A percentile compares a stretch with the other conserved stretches of the same genome.
Evolutionary conservation across 2,329 filamentous ascomycete genomes (phyloP).

Genomic region (Aspergillus carbonarius): DNA sequence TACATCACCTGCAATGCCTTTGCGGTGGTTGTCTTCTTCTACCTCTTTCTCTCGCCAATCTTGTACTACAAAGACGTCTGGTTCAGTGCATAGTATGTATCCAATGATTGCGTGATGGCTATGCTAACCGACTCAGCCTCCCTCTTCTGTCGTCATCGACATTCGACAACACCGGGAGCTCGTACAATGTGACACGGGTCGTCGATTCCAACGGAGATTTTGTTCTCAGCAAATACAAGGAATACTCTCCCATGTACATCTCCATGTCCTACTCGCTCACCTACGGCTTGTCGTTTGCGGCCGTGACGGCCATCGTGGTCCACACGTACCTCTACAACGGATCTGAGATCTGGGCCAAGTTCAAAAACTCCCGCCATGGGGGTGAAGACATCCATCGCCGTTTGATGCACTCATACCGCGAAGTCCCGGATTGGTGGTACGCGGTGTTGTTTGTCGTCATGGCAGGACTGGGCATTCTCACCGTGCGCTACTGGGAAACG

Average conservation of each 20-base stretch:
- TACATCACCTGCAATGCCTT: constrained; percentile 58
- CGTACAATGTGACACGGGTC: constrained; percentile 33
- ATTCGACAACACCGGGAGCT: constrained; percentile 33
- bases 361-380: constrained; percentile 30
- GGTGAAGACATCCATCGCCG: constrained; percentile 64
- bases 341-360: constrained; percentile 34
- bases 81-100: constrained; percentile 37
- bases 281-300: constrained; percentile 39
- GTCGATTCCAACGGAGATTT: constrained; percentile 32
- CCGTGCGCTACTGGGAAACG: constrained; percentile 34
- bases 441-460: constrained; percentile 29
- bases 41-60: constrained; percentile 49
- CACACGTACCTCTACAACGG: constrained; percentile 38
- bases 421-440: constrained; percentile 66
- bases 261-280: constrained; percentile 37
- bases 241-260: constrained; percentile 42
- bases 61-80: constrained; percentile 58
- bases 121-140: constrained; percentile 19
- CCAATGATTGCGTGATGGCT: background rate
- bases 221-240: constrained; percentile 37
- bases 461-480: constrained; percentile 36
- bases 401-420: constrained; percentile 62
- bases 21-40: constrained; percentile 55
- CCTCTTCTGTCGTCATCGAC: constrained; percentile 31
- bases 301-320: constrained; percentile 34